Percentiles rank a stretch among this genome's conserved stretches.
Evolutionary conservation across 805 yeast genomes (phyloP).

Genomic region (Nakazawaea ernobii): DNA sequence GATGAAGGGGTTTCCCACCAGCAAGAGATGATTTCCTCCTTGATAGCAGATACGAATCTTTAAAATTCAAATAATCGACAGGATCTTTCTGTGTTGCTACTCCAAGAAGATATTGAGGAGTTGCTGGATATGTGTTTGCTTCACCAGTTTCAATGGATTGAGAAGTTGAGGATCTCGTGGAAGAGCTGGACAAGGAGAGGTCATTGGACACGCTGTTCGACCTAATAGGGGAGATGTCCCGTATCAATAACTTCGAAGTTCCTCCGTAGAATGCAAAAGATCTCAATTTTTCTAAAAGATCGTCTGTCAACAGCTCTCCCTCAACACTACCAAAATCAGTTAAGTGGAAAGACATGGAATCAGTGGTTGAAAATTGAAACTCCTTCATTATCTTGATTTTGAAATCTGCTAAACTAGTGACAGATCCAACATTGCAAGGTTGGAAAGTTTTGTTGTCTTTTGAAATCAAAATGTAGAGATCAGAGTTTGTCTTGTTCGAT

Average conservation of each 20-base stretch:
- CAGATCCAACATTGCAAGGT: slow-evolving; percentile 37
- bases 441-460: slow-evolving; percentile 53
- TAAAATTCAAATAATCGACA: slow-evolving; percentile 53
- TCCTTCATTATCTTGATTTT: slow-evolving; percentile 33
- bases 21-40: slow-evolving; percentile 17
- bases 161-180: slow-evolving; percentile 49
- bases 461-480: slow-evolving; percentile 49
- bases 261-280: slow-evolving; percentile 26
- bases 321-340: slow-evolving; percentile 63
- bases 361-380: slow-evolving; percentile 27
- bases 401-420: slow-evolving; percentile 27
- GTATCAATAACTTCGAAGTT: slow-evolving; percentile 17
- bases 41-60: slow-evolving; percentile 28
- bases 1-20: slow-evolving; percentile 25
- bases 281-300: slow-evolving; percentile 32
- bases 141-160: slow-evolving; percentile 46
- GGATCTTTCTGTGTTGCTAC: slow-evolving; percentile 25
- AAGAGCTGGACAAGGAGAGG: slow-evolving; percentile 23
- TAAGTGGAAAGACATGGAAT: slow-evolving; percentile 43
- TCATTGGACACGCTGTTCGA: slow-evolving; percentile 5
- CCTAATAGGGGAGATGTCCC: slow-evolving; percentile 6
- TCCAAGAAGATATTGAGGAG: slow-evolving; percentile 63
- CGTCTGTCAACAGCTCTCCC: slow-evolving; percentile 53
- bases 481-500: slow-evolving; percentile 24
- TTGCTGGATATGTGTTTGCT: slow-evolving; percentile 47